Evolutionary conservation across 371 early-diverging fungal species (phyloP).

Genomic region (Blastocladiella emersonii): DNA sequence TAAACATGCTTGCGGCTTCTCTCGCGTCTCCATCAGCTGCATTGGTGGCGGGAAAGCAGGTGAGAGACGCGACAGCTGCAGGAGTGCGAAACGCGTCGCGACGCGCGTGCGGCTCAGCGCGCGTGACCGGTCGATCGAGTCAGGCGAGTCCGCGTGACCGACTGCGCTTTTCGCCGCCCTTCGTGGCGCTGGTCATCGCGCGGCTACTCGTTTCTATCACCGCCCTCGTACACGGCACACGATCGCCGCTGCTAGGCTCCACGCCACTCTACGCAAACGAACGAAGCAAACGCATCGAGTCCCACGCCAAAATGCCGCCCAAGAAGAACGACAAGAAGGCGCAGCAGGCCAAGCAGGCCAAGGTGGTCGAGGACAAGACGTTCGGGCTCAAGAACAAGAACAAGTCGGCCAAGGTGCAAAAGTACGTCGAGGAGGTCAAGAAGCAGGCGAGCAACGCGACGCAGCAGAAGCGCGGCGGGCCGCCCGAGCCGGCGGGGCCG

Average conservation of each 20-base stretch:
- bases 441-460: slow-evolving; percentile 50
- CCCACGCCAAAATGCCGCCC: slow-evolving; percentile 48
- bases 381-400: slow-evolving; percentile 97
- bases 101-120: no score
- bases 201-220: no score
- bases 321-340: slow-evolving; percentile 49
- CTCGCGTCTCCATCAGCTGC: not conserved
- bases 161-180: no score
- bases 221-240: no score
- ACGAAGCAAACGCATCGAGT: no score
- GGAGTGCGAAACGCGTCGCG: no score
- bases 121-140: no score
- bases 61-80: no score
- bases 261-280: no score
- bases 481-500: slow-evolving; percentile 17
- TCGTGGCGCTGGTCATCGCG: no score
- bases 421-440: slow-evolving; percentile 83
- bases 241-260: no score
- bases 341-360: slow-evolving; percentile 55
- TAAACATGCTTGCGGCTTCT: not conserved
- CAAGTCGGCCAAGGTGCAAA: slow-evolving; percentile 69
- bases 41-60: not conserved
- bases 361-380: slow-evolving; percentile 90
- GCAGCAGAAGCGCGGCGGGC: slow-evolving; percentile 43
- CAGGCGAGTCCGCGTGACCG: no score